These are phyloP conservation scores for Trichoderma asperellum DNA, from an alignment of 2,329 filamentous ascomycete species.

Conservation along the genomic window DNA sequence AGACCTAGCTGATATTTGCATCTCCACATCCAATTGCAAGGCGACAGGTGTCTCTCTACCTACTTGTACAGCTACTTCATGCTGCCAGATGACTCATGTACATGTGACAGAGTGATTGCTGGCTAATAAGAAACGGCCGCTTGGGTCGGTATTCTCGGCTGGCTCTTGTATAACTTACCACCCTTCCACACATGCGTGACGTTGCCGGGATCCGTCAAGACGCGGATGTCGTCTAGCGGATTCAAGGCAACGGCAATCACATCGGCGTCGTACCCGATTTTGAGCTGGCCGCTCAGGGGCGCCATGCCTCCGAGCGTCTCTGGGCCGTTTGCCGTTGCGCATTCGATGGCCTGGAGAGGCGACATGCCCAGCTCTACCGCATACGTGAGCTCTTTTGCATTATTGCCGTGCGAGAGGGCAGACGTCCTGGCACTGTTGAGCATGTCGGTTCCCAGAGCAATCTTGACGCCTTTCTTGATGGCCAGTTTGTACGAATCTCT, in stretches of 20 bases:
- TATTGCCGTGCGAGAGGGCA: conserved; percentile 37
- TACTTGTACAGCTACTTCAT: background rate
- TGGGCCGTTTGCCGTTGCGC: conserved; percentile 51
- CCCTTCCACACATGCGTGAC: conserved; percentile 50
- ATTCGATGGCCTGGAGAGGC: conserved; percentile 55
- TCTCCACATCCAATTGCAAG: background rate
- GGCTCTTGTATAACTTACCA: conserved; percentile 47
- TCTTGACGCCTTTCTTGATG: conserved; percentile 43
- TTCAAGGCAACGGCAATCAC: conserved; percentile 49
- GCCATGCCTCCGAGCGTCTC: conserved; percentile 49
- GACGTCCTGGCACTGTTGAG: conserved; percentile 40
- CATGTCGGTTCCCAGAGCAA: conserved; percentile 50
- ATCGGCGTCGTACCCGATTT: conserved; percentile 53
- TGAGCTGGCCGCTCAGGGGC: conserved; percentile 51
- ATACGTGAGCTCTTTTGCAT: conserved; percentile 50
- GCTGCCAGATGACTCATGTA: background rate
- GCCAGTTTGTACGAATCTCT: conserved; percentile 45
- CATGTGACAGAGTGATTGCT: background rate
- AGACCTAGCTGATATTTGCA: background rate
- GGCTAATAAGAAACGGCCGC: background rate
- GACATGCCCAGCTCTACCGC: conserved; percentile 55
- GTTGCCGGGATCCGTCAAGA: conserved; percentile 45
- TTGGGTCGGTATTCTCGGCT: conserved; percentile 31
- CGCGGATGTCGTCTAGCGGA: conserved; percentile 48
- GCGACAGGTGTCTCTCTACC: background rate